Conservation (phyloP, 225 moss, liverwort and hornwort species). For the Asterella californica region DNA sequence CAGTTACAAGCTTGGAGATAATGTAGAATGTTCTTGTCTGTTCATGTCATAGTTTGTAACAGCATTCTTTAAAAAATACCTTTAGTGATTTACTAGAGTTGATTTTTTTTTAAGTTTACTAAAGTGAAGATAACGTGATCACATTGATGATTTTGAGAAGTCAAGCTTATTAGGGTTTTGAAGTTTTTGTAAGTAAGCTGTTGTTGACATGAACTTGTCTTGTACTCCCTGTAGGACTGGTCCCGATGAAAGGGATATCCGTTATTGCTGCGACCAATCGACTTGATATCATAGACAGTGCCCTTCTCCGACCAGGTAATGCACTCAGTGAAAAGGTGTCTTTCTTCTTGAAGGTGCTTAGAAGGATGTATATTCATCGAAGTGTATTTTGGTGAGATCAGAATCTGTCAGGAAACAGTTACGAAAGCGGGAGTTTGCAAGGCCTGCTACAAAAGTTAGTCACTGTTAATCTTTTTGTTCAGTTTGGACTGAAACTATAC, state of each 20-base stretch:
- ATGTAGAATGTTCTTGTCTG: too few relatives aligned
- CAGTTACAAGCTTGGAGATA: neutral
- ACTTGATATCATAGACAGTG: slow-evolving; percentile 78
- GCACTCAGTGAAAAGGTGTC: neutral
- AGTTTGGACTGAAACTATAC: neutral
- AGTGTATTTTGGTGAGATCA: too few relatives aligned
- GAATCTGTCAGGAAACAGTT: too few relatives aligned
- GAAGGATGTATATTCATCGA: too few relatives aligned
- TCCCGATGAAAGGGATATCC: slow-evolving; percentile 73
- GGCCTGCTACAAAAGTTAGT: too few relatives aligned
- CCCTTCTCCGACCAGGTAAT: slow-evolving; percentile 90
- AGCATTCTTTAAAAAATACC: too few relatives aligned
- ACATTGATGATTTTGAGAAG: neutral
- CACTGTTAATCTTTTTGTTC: too few relatives aligned
- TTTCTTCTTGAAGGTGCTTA: too few relatives aligned
- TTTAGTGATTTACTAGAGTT: too few relatives aligned
- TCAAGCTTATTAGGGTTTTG: neutral
- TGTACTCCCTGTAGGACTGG: slow-evolving; percentile 53
- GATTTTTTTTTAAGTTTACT: neutral
- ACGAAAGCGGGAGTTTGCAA: too few relatives aligned
- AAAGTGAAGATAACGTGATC: neutral
- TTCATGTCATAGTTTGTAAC: neutral
- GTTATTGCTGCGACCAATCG: slow-evolving; percentile 98
- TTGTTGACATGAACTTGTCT: neutral
- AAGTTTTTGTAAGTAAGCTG: neutral